These are phyloP conservation scores for Selaginella tamariscina DNA, from an alignment of 75 land plant genomes.

Conservation along the genomic window DNA sequence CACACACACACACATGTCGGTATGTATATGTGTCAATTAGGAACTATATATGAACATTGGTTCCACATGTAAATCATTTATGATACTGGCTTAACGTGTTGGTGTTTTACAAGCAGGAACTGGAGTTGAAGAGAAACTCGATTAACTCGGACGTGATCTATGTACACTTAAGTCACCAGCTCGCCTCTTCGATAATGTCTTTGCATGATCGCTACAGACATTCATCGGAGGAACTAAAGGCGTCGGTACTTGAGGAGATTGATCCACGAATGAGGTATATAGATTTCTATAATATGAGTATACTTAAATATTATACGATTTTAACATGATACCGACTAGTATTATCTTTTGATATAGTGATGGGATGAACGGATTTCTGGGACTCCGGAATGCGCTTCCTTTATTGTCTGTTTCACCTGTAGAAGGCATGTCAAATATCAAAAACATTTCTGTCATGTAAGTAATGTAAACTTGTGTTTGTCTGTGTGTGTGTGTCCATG, in stretches of 20 bases:
- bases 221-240: conserved; percentile 31
- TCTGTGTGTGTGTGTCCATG: no score
- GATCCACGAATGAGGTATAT: conserved; percentile 72
- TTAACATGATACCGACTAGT: background rate
- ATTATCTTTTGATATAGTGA: conserved; percentile 42
- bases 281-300: background rate
- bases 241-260: conserved; percentile 40
- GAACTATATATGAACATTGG: no score
- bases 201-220: conserved; percentile 42
- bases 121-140: conserved; percentile 62
- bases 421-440: conserved; percentile 56
- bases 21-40: no score
- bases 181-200: conserved; percentile 48
- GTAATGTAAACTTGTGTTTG: no score
- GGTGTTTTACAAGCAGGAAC: conserved; percentile 31
- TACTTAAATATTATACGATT: background rate
- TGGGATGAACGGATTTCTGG: conserved; percentile 76
- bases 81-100: no score
- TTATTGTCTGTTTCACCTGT: conserved; percentile 67
- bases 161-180: conserved; percentile 41
- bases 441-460: conserved; percentile 89
- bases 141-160: conserved; percentile 52
- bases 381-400: conserved; percentile 51
- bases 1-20: no score
- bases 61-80: no score